These are phyloP conservation scores for Penicillium psychrosexuale DNA, from an alignment of 2,329 filamentous ascomycete species.

Conservation along the genomic window DNA sequence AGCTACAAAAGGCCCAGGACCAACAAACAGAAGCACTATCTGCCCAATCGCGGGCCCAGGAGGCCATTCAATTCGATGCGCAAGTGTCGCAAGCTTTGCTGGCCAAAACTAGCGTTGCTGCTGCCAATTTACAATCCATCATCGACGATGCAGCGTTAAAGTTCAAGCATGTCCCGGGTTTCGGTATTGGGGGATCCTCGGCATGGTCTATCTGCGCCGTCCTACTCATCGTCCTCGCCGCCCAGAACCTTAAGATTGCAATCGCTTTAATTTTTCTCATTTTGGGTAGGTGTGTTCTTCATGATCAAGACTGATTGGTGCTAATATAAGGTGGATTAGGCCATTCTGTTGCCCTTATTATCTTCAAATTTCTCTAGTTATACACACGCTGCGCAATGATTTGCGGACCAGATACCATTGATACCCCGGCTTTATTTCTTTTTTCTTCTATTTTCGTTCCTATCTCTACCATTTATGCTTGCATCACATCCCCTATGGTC, in stretches of 20 bases:
- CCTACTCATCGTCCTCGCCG: slow-evolving; percentile 24
- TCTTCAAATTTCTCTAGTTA: slow-evolving; percentile 11
- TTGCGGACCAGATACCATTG: neutral
- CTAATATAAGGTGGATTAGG: neutral
- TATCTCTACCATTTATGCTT: neutral
- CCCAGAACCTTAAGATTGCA: slow-evolving; percentile 24
- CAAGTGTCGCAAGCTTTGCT: slow-evolving; percentile 33
- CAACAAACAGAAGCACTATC: slow-evolving; percentile 32
- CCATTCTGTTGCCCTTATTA: slow-evolving; percentile 10
- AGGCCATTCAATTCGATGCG: slow-evolving; percentile 26
- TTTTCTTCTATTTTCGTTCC: neutral
- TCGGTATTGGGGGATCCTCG: slow-evolving; percentile 20
- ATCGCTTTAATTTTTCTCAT: slow-evolving; percentile 20
- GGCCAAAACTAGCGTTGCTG: slow-evolving; percentile 26
- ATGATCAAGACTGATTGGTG: neutral
- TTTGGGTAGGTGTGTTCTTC: slow-evolving; percentile 8
- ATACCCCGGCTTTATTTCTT: neutral
- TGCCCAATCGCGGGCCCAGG: slow-evolving; percentile 27
- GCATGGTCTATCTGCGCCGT: slow-evolving; percentile 27
- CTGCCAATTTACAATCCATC: slow-evolving; percentile 31
- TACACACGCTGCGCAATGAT: neutral
- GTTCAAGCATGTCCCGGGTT: slow-evolving; percentile 19
- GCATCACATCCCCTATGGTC: neutral
- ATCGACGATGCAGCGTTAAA: slow-evolving; percentile 31
- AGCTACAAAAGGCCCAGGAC: slow-evolving; percentile 34